phyloP scores from a whole-genome alignment of 2,329 filamentous ascomycete genomes.

The Tympanopsis confertula region DNA sequence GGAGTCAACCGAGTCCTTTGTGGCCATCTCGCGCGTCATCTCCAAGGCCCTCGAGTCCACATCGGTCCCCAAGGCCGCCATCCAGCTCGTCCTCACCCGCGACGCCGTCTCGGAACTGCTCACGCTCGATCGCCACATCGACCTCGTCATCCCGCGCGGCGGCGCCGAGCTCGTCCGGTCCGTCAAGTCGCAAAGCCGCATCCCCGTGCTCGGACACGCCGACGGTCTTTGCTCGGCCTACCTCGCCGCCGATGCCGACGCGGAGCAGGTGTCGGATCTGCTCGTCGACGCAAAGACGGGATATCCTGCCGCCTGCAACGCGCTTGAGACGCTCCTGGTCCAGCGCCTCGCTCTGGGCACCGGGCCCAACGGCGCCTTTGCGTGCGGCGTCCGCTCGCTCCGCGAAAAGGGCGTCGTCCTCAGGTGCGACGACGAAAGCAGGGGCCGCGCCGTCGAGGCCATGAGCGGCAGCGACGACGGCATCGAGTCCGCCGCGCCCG shows the following conservation, averaged over 20 bases:
- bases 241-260: conserved; percentile 67
- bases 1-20: conserved; percentile 90
- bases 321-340: conserved; percentile 81
- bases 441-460: conserved; percentile 29
- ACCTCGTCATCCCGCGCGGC: conserved; percentile 87
- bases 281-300: conserved; percentile 85
- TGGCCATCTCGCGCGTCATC: conserved; percentile 78
- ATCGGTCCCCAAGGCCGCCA: conserved; percentile 69
- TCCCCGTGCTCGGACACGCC: conserved; percentile 90
- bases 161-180: conserved; percentile 82
- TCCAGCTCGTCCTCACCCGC: conserved; percentile 88
- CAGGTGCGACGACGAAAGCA: conserved; percentile 64
- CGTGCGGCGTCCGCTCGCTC: conserved; percentile 62
- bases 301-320: conserved; percentile 93
- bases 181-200: conserved; percentile 82
- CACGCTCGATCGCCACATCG: conserved; percentile 73
- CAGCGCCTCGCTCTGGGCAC: conserved; percentile 38
- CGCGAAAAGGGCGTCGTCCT: conserved; percentile 68
- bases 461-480: conserved; percentile 20
- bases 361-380: conserved; percentile 56
- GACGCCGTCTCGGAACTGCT: conserved; percentile 85
- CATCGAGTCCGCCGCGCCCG: conserved; percentile 53
- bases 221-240: conserved; percentile 87
- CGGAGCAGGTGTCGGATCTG: conserved; percentile 59
- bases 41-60: conserved; percentile 63